Percentiles rank a stretch among this genome's conserved stretches.
These are phyloP conservation scores for Primulina tabacum DNA, from an alignment of 257 asterid species.

Conservation along the genomic window DNA sequence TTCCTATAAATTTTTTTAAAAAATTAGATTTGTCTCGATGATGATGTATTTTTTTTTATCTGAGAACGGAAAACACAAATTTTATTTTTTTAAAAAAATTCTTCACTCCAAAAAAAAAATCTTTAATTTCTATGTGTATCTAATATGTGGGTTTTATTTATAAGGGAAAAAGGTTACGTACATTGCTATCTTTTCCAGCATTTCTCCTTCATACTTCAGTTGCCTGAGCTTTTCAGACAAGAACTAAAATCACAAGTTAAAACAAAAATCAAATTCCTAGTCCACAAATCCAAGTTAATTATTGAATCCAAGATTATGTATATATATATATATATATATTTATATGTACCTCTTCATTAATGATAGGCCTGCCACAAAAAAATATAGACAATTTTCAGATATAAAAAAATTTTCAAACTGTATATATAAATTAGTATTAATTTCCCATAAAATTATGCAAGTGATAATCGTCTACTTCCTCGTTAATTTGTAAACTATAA, in stretches of 20 bases:
- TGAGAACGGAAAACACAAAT: no score
- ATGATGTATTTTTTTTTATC: no score
- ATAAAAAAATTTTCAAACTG: neutral
- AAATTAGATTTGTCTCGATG: no score
- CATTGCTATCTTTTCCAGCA: slow-evolving; percentile 60
- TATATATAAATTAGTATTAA: no score
- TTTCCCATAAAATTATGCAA: no score
- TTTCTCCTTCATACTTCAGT: slow-evolving; percentile 44
- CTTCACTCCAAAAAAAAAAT: neutral
- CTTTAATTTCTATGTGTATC: no score
- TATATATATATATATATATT: no score
- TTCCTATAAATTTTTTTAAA: no score
- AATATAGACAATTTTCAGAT: neutral
- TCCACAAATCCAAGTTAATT: neutral
- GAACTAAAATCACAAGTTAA: slow-evolving; percentile 31
- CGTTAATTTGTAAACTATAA: no score
- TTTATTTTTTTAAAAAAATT: no score
- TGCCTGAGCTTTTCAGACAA: slow-evolving; percentile 49
- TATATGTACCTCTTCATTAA: slow-evolving; percentile 43
- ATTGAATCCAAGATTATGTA: neutral
- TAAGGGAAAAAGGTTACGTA: slow-evolving; percentile 23
- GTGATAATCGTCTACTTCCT: no score
- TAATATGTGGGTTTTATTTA: neutral
- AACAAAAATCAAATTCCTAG: neutral
- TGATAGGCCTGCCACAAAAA: slow-evolving; percentile 39